Base-by-base conservation (phyloP, 352 stramenopile species). In the Globisporangium spinosum region DNA sequence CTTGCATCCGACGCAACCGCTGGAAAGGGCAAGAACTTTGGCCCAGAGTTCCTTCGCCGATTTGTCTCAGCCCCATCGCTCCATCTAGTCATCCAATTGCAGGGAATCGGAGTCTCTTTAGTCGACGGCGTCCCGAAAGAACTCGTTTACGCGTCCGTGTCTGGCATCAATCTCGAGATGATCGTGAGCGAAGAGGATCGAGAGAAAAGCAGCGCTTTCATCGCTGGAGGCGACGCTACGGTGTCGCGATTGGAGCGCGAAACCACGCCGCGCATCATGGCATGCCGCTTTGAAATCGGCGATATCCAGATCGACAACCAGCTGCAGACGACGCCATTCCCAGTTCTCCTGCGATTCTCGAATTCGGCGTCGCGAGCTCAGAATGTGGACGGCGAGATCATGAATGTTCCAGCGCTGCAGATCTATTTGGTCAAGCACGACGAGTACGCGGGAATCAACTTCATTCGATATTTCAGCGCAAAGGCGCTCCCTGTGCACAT, bases 301-400 rank as follows among this genome's bases (percentile, higher is more conserved):
- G 87, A 94, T 35, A 75, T 96, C n/a, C 89, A 96, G 72, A 84
- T 96, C 27, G 89, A 96, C 69, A 95, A 96, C 58, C 87, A 96
- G 68, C 75, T 96, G 43, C 77, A 89, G 38, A 68, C 82, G 53
- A 95, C 89, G 7, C 85, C 85, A 47, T 95, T 91, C 69, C 89
- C 89, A 22, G 89, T 96, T 45, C 70, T 96, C 3, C 70, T 96
- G 58, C 87, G 87, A 15, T 96, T 94, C 58, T 92, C 86, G 2
- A 90, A 93, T 53, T 74, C 80, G 34, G 83, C 63, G 35, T 70
- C 77, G 27, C 71, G 84, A 54, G 82, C 75, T 29, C 75, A 75
- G 13, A 72, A 79, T 64, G 65, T 89, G 6, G 80, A 90, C 27
- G 78, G 79, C 8, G 79, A 89, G 68, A 70, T 76, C 13, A 58